These are phyloP conservation scores for Talaromyces sp. DNA, from an alignment of 2,329 filamentous ascomycete genomes.

Conservation along the genomic window DNA sequence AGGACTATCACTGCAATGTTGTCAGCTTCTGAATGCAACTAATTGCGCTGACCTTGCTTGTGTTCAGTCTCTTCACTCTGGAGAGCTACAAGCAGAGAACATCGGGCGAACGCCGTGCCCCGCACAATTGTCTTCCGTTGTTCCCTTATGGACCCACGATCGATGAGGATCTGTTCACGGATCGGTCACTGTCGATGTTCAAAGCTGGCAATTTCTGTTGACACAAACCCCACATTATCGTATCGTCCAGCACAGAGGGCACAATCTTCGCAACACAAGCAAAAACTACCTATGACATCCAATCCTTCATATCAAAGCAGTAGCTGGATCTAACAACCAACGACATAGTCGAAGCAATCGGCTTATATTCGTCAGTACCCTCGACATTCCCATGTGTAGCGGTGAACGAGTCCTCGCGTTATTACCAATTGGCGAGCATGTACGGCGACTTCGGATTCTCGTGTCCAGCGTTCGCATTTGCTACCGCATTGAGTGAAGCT, in stretches of 20 bases:
- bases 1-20: not conserved
- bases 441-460: not conserved
- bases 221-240: not conserved
- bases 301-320: not conserved
- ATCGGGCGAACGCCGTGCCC: not conserved
- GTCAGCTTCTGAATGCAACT: not conserved
- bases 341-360: not conserved
- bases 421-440: not conserved
- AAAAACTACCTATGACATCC: not conserved
- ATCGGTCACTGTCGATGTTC: not conserved
- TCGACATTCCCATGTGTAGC: not conserved
- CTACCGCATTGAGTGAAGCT: not conserved
- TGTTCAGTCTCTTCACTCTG: not conserved
- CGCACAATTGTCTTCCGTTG: not conserved
- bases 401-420: not conserved
- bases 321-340: not conserved
- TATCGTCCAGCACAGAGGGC: not conserved
- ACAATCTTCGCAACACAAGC: not conserved
- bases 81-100: not conserved
- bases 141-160: not conserved
- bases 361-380: not conserved
- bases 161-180: not conserved
- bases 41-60: not conserved
- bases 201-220: not conserved
- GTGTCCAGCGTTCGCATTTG: not conserved